phyloP scores from a whole-genome alignment of 2,329 filamentous ascomycete genomes.

The Xylariaceae sp. region DNA sequence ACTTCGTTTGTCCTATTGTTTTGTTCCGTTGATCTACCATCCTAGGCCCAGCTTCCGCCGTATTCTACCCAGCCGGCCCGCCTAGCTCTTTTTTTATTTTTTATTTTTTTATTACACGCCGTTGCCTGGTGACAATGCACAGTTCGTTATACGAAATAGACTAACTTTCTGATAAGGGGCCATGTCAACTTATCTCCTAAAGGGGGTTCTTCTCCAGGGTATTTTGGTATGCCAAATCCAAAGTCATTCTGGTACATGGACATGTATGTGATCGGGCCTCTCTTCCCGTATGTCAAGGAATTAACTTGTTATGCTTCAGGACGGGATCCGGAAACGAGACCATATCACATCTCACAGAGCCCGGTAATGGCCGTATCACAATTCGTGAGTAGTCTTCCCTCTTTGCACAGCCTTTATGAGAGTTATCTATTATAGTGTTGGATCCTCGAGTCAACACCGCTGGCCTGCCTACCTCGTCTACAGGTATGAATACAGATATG shows the following conservation, averaged over 20 bases:
- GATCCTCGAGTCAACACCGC: not conserved
- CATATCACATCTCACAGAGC: conserved; percentile 66
- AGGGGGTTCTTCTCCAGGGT: conserved; percentile 55
- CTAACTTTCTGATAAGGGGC: conserved; percentile 24
- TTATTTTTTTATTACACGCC: too few relatives aligned
- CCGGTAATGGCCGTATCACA: conserved; percentile 61
- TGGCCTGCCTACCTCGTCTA: not conserved
- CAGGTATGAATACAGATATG: not conserved
- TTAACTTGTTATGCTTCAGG: not conserved
- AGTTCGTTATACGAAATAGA: not conserved
- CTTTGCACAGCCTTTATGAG: not conserved
- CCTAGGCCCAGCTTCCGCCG: not conserved
- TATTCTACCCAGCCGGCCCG: not conserved
- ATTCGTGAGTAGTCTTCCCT: conserved; percentile 37
- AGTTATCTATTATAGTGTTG: not conserved
- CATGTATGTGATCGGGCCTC: conserved; percentile 31
- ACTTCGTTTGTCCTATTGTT: not conserved
- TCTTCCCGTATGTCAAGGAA: not conserved
- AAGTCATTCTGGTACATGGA: conserved; percentile 56
- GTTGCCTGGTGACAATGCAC: too few relatives aligned
- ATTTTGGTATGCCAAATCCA: conserved; percentile 32
- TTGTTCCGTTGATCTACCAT: not conserved
- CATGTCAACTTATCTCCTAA: conserved; percentile 77
- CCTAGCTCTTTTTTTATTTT: too few relatives aligned
- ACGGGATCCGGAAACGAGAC: conserved; percentile 74